Percentiles rank a stretch among this genome's conserved stretches.
These are phyloP conservation scores for Pyronema domesticum DNA, from an alignment of 495 filamentous ascomycete genomes.

Conservation along the genomic window DNA sequence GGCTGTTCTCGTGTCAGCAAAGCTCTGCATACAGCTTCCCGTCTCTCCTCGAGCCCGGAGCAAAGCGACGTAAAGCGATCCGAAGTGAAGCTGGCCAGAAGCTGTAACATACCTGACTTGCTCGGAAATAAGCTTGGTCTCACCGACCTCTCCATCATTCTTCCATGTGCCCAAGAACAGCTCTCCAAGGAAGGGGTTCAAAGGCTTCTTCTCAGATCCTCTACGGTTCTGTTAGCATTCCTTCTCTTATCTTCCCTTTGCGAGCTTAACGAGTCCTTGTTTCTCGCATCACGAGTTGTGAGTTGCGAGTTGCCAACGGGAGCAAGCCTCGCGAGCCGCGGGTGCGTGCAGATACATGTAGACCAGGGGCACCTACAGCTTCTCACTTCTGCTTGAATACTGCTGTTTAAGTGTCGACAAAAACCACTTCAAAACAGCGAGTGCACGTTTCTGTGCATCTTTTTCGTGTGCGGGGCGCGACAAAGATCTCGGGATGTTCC, in stretches of 20 bases:
- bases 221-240: conserved; percentile 1
- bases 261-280: no score
- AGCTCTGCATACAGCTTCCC: not conserved
- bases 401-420: conserved; percentile 88
- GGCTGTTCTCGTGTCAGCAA: conserved; percentile 35
- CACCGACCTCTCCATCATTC: conserved; percentile 36
- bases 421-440: conserved; percentile 93
- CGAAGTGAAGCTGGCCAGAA: not conserved
- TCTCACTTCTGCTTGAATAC: conserved; percentile 78
- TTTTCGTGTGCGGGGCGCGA: conserved; percentile 68
- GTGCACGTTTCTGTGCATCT: conserved; percentile 64
- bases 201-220: conserved; percentile 90
- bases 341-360: not conserved
- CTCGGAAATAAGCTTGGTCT: conserved; percentile 42
- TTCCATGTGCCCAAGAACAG: conserved; percentile 80
- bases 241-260: not conserved
- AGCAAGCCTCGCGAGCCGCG: not conserved
- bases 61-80: not conserved
- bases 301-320: conserved; percentile 1
- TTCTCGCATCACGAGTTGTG: conserved; percentile 5
- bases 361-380: conserved; percentile 29
- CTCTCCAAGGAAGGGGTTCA: conserved; percentile 84
- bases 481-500: conserved; percentile 76
- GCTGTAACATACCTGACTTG: conserved; percentile 50
- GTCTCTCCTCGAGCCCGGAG: not conserved